Conservation (phyloP, 169 alveolate species). For the Plasmodium adleri region DNA sequence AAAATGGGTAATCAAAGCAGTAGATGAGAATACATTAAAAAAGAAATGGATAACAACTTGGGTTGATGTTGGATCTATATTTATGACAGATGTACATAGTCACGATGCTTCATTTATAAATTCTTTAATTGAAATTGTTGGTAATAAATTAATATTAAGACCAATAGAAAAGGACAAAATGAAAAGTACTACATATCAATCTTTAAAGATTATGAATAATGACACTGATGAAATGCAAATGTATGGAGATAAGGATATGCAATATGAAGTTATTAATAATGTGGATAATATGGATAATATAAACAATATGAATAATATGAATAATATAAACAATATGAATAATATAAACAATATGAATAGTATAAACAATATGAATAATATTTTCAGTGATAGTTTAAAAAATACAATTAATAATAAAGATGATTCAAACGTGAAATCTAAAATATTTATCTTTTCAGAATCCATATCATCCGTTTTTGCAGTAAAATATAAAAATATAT, state of each 20-base stretch:
- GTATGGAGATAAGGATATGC: too few relatives aligned
- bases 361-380: background rate
- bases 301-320: background rate
- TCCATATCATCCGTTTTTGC: constrained; percentile 67
- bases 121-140: constrained; percentile 61
- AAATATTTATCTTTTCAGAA: constrained; percentile 70
- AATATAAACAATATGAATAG: constrained; percentile 14
- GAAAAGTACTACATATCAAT: constrained; percentile 16
- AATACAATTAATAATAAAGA: constrained; percentile 4
- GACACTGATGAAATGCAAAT: background rate
- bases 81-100: constrained; percentile 42
- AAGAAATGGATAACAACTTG: constrained; percentile 71
- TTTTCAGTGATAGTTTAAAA: background rate
- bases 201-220: constrained; percentile 18
- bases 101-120: constrained; percentile 41
- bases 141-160: constrained; percentile 45
- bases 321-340: background rate
- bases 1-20: constrained; percentile 73
- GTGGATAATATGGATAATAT: constrained; percentile 3
- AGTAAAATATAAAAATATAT: constrained; percentile 24
- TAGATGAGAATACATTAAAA: constrained; percentile 57
- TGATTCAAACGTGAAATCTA: constrained; percentile 43
- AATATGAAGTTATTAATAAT: background rate
- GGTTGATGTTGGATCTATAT: constrained; percentile 75
- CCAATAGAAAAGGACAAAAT: constrained; percentile 52